Evolutionary conservation across 768 basidiomycete species (phyloP).

Genomic region (Calvatia gigantea): DNA sequence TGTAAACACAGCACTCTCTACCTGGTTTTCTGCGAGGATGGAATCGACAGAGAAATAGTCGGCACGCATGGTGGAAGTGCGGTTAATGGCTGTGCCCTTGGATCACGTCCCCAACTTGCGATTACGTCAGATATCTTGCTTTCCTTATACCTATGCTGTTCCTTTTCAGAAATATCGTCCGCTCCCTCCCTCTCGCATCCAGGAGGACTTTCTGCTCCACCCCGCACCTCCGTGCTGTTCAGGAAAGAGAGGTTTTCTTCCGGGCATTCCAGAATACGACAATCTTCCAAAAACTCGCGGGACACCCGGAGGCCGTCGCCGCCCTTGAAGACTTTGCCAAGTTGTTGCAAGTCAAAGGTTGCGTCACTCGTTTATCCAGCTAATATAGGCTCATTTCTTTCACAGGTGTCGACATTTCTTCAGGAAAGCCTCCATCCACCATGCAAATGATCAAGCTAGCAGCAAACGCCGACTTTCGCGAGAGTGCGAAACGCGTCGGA

Average conservation of each 20-base stretch:
- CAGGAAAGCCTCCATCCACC: conserved; percentile 42
- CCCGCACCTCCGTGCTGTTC: conserved; percentile 8
- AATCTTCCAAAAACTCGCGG: conserved; percentile 43
- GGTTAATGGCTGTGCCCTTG: neutral
- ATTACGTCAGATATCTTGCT: conserved; percentile 11
- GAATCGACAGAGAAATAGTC: conserved; percentile 92
- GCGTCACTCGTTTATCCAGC: neutral
- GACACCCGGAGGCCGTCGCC: conserved; percentile 46
- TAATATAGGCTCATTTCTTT: neutral
- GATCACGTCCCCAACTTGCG: conserved; percentile 2
- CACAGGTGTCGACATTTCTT: conserved; percentile 45
- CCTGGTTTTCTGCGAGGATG: conserved; percentile 91
- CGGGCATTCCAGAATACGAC: conserved; percentile 36
- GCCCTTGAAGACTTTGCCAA: conserved; percentile 44
- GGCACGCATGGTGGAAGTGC: conserved; percentile 59
- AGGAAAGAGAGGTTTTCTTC: conserved; percentile 9
- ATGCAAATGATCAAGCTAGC: conserved; percentile 54
- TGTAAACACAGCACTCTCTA: conserved; percentile 20
- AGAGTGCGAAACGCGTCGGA: conserved; percentile 39
- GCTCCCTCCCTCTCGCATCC: conserved; percentile 3
- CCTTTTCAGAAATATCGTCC: conserved; percentile 3
- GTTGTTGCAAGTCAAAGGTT: conserved; percentile 48
- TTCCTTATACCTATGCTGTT: conserved; percentile 7
- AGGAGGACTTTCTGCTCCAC: conserved; percentile 13
- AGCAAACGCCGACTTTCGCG: conserved; percentile 49